Base-by-base conservation (phyloP, 148 eudicot genomes). In the Rhododendron griersonianum region DNA sequence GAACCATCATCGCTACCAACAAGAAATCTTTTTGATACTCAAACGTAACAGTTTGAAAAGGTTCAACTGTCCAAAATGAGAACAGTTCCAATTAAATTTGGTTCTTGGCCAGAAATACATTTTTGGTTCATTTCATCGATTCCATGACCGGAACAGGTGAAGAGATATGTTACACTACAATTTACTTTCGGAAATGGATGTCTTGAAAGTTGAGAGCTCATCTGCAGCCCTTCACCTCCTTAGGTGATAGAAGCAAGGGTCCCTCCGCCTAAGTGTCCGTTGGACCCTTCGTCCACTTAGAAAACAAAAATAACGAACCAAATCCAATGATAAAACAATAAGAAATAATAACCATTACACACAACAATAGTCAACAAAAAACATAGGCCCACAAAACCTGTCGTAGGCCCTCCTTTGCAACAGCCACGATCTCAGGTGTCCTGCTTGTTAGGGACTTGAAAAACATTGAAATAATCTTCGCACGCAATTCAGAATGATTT, bases 321-420 rank as follows among this genome's bases (percentile, higher is more conserved):
- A 65, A 61, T 83, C 44, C 21, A 35, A 1, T 3, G 19, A n/a
- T 16, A 73, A 21, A 53, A 84, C 65, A 30, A 75, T 6, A 83
- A 4, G 25, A 30, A 41, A 41, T 41, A 6, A 35, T 15, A 57
- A 45, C 41, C 47, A 65, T 37, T 39, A 71, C 11, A 81, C 28
- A 81, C 25, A 35, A 45, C 69, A 57, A 51, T 51, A 78, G 67
- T 81, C 74, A 81, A 53, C 48, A 28, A 51, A 65, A 79, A 48
- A 33, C 41, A 44, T 25, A 15, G 23, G 74, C 30, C 80, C 51
- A 78, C 48, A 75, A 65, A 37, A 97, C 99, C 99, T 95, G 99
- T 86, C 99, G 91, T 44, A 97, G 90, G 50, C 99, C 99, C 89
- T 97, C 99, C 91, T 95, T 95, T 15, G 98, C 98, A 87, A 95